Evolutionary conservation across 2,329 filamentous ascomycete species (phyloP).

Genomic region (Seiridium cupressi): DNA sequence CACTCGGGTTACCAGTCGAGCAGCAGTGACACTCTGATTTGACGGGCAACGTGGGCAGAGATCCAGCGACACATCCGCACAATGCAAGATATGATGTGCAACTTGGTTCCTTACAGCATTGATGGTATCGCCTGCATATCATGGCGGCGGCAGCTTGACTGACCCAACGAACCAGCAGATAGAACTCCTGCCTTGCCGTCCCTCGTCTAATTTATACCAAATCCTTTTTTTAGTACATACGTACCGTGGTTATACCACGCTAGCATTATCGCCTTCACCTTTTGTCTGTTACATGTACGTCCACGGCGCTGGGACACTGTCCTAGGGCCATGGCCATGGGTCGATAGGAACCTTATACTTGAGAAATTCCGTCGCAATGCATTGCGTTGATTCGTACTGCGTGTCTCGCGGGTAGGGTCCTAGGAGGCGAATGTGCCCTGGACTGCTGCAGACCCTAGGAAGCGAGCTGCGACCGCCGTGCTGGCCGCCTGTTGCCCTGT

Average conservation of each 20-base stretch:
- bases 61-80: slow-evolving; percentile 1
- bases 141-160: neutral
- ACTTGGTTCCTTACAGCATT: slow-evolving; percentile 1
- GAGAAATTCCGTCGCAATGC: neutral
- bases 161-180: neutral
- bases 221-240: neutral
- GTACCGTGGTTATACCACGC: neutral
- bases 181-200: neutral
- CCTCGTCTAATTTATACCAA: neutral
- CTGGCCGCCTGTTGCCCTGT: neutral
- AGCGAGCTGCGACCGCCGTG: neutral
- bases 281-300: no score
- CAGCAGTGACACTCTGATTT: slow-evolving; percentile 2
- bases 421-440: neutral
- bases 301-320: neutral
- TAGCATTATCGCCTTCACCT: neutral
- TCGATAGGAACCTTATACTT: neutral
- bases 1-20: neutral
- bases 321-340: neutral
- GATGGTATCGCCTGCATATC: neutral
- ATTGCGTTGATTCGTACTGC: neutral
- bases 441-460: neutral
- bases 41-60: neutral
- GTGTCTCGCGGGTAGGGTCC: neutral
- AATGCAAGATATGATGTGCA: slow-evolving; percentile 6